Conservation (phyloP, 2,329 filamentous ascomycete genomes). For the Sclerotinia trifoliorum region DNA sequence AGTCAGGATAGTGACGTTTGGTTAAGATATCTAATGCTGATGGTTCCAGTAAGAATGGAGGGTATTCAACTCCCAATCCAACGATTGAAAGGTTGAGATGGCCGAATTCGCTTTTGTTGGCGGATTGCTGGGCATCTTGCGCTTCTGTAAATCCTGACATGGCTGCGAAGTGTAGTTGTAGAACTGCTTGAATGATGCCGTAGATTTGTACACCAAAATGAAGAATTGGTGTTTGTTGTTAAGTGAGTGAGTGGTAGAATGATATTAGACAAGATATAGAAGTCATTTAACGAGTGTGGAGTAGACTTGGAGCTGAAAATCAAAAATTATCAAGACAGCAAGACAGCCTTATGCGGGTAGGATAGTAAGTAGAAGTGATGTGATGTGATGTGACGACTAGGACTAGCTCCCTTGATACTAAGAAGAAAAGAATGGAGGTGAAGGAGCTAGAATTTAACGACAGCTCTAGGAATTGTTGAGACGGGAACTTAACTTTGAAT, state of each 20-base stretch:
- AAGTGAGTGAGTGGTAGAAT: neutral
- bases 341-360: neutral
- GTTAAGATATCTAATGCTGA: slow-evolving; percentile 53
- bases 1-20: slow-evolving; percentile 58
- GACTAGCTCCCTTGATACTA: neutral
- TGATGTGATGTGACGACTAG: too few relatives aligned
- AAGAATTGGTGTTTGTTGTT: neutral
- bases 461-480: neutral
- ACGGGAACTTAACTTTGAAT: neutral
- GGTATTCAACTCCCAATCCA: slow-evolving; percentile 60
- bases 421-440: neutral
- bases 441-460: neutral
- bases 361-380: too few relatives aligned
- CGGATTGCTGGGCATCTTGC: neutral
- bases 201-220: too few relatives aligned
- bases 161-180: neutral
- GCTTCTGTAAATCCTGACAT: neutral
- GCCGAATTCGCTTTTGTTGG: slow-evolving; percentile 36
- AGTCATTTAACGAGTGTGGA: neutral
- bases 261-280: neutral
- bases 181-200: neutral
- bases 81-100: slow-evolving; percentile 60
- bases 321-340: neutral
- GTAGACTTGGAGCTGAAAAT: neutral
- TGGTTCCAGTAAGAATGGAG: slow-evolving; percentile 53